Conservation (phyloP, 2,329 filamentous ascomycete species). For the Alternaria novae-zelandiae region DNA sequence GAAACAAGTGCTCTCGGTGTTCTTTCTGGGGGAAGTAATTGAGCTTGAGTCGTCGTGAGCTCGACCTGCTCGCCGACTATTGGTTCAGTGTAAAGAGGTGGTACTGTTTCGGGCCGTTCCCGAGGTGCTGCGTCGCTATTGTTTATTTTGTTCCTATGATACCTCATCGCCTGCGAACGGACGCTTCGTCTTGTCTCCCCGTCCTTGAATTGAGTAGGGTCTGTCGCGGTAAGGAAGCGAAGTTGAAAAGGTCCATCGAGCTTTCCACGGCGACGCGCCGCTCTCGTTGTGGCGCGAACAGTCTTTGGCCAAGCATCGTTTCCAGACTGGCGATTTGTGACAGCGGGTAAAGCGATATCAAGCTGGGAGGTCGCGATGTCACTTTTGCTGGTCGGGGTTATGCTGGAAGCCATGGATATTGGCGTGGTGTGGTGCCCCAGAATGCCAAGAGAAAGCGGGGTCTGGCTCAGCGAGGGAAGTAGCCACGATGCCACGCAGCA, state of each 20-base stretch:
- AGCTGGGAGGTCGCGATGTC: neutral
- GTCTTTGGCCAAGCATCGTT: neutral
- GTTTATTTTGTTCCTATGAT: constrained; percentile 32
- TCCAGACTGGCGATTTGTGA: neutral
- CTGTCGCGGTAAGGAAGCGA: constrained; percentile 42
- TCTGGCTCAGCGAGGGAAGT: neutral
- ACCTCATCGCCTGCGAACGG: constrained; percentile 44
- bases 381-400: neutral
- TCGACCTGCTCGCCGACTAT: neutral
- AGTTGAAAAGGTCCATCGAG: constrained; percentile 36
- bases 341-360: accelerated
- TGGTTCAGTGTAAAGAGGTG: neutral
- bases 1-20: neutral
- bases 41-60: neutral
- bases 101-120: neutral
- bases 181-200: constrained; percentile 34
- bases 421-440: neutral
- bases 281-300: constrained; percentile 3
- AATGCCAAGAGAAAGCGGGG: neutral
- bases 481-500: neutral
- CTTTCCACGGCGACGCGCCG: constrained; percentile 23
- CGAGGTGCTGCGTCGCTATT: neutral
- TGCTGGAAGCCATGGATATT: neutral
- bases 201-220: constrained; percentile 41
- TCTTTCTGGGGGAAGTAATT: neutral